Base-by-base conservation (phyloP, 129 eudicot genomes). In the Escallonia herrerae region DNA sequence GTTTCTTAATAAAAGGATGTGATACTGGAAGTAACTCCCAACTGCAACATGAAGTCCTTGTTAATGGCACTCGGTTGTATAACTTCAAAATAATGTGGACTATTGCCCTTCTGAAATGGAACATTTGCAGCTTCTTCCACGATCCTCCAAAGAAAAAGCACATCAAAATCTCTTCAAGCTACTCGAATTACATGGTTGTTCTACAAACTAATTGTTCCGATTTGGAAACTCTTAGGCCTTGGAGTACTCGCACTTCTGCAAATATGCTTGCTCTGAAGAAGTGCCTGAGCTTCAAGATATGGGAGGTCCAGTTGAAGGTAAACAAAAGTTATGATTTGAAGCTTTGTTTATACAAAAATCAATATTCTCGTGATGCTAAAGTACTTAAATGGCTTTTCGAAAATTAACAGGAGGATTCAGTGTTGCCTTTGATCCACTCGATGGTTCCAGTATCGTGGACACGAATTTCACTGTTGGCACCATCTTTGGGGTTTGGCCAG, bases 211-310 rank as follows among this genome's bases (percentile, higher is more conserved):
- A 47, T 60, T 22, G 15, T 66, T 67, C 10, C 44, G 8, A 61
- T 55, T 66, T 60, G 11, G 58, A n/a, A 59, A 47, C 60, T 40
- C 55, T 1, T 71, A 89, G 99, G 96, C 99, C 15, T 86, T 94
- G 89, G 75, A 67, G 7, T 79, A 89, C 82, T 94, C 99, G 41
- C 99, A 94, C 81, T 74, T 74, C 83, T 94, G 99, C 94, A 94
- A 94, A 75, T 94, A 94, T 65, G 99, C 97, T 67, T 94, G 99
- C 86, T 94, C 99, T 4, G 97, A 94, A 74, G 97, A 94, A 78
- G 90, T 94, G 61, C 97, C 99, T 0, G 95, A 89, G 87, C 97
- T 94, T 60, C 99, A 94, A 82, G 99, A 94, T 69, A 94, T 94
- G 99, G 97, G 90, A 74, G 99, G 97, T 64, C 98, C 98, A 56